Percentiles rank a stretch among this genome's conserved stretches.
Evolutionary conservation across 805 yeast species (phyloP).

Genomic region (Candida sphagnicola): DNA sequence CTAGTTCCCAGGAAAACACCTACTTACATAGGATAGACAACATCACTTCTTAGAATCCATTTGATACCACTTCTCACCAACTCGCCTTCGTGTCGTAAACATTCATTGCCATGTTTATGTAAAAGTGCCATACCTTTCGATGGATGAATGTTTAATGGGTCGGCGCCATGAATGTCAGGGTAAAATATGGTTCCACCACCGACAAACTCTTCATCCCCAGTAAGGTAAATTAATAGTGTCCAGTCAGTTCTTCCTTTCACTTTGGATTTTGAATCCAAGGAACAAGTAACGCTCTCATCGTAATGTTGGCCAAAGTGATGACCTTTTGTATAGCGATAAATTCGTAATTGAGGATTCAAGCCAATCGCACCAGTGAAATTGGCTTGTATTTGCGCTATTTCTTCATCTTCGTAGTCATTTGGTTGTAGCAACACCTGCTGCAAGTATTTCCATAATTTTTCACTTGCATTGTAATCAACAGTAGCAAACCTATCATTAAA

Average conservation of each 20-base stretch:
- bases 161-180: slow-evolving; percentile 17
- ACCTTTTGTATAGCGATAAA: slow-evolving; percentile 52
- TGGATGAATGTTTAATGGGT: slow-evolving; percentile 41
- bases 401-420: slow-evolving; percentile 25
- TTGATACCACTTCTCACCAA: slow-evolving; percentile 49
- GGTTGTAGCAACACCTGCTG: slow-evolving; percentile 22
- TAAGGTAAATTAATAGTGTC: slow-evolving; percentile 56
- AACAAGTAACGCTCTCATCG: slow-evolving; percentile 49
- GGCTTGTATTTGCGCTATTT: slow-evolving; percentile 13
- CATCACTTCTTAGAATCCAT: slow-evolving; percentile 63
- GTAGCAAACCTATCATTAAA: slow-evolving; percentile 49
- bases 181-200: slow-evolving; percentile 64
- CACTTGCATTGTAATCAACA: slow-evolving; percentile 35
- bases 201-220: slow-evolving; percentile 50
- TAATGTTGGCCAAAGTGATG: slow-evolving; percentile 60
- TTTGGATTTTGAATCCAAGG: slow-evolving; percentile 17
- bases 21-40: slow-evolving; percentile 23
- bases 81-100: slow-evolving; percentile 57
- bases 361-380: slow-evolving; percentile 41
- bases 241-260: slow-evolving; percentile 45
- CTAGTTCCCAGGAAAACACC: no score
- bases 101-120: slow-evolving; percentile 66
- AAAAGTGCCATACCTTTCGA: slow-evolving; percentile 52
- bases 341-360: slow-evolving; percentile 51
- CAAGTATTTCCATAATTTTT: slow-evolving; percentile 42